These are phyloP conservation scores for Incumbomyces delicatus DNA, from an alignment of 2,329 filamentous ascomycete genomes.

Conservation along the genomic window DNA sequence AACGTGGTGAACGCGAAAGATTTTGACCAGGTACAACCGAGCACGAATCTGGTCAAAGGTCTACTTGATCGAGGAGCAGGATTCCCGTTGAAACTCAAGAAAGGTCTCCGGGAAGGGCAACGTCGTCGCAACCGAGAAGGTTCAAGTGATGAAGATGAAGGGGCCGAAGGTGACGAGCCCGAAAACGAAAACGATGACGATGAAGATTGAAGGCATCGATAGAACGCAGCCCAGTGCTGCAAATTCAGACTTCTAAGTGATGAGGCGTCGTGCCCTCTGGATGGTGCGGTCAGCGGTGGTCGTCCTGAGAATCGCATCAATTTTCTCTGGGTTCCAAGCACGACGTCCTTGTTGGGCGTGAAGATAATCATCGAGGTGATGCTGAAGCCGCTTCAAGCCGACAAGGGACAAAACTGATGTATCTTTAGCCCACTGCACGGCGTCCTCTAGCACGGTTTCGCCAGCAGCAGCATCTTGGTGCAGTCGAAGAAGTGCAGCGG, in stretches of 20 bases:
- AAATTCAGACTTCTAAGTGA: not conserved
- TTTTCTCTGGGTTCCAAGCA: not conserved
- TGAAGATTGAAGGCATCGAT: not conserved
- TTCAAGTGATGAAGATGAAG: conserved; percentile 14
- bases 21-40: conserved; percentile 21
- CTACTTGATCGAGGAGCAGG: conserved; percentile 19
- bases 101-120: conserved; percentile 18
- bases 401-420: no score
- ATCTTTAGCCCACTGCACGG: no score
- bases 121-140: conserved; percentile 9
- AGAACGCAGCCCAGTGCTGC: no score
- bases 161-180: conserved; percentile 9
- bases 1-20: conserved; percentile 22
- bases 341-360: not conserved
- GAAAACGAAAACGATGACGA: conserved; percentile 7
- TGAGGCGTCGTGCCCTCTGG: not conserved
- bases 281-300: not conserved
- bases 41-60: conserved; percentile 20
- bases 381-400: not conserved
- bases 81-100: conserved; percentile 21
- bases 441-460: not conserved
- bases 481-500: no score
- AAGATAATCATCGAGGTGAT: not conserved
- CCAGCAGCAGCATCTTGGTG: not conserved
- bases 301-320: not conserved